A percentile compares a stretch with the other conserved stretches of the same genome.
Conservation (phyloP, 805 yeast species). For the Maudiozyma serrabonitensis region DNA sequence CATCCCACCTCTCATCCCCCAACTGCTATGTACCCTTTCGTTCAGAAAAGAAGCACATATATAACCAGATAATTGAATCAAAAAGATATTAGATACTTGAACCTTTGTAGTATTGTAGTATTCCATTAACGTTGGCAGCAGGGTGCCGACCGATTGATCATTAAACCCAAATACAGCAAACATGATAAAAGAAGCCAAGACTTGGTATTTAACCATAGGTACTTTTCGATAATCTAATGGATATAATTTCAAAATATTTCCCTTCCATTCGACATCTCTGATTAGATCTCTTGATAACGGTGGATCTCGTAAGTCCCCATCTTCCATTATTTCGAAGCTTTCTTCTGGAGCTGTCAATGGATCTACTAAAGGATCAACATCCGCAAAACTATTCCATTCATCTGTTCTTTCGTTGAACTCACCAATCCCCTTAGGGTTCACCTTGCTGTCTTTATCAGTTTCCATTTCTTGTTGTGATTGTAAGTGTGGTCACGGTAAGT, state of each 20-base stretch:
- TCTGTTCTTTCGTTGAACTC: neutral
- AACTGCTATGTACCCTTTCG: conserved; percentile 18
- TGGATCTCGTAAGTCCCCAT: neutral
- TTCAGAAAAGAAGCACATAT: conserved; percentile 23
- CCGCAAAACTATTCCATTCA: neutral
- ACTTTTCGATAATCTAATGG: conserved; percentile 21
- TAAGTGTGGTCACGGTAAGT: too few species aligned
- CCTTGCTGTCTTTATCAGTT: too few species aligned
- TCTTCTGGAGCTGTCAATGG: neutral
- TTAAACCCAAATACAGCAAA: conserved; percentile 28
- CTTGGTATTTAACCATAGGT: conserved; percentile 21
- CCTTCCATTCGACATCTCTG: conserved; percentile 21
- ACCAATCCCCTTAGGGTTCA: too few species aligned
- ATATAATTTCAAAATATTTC: conserved; percentile 16
- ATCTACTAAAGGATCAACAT: neutral
- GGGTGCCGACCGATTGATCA: conserved; percentile 28
- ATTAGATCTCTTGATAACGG: neutral
- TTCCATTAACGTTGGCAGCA: conserved; percentile 24
- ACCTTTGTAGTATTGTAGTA: conserved; percentile 20
- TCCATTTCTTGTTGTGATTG: too few species aligned
- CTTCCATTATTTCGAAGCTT: neutral
- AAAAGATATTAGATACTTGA: conserved; percentile 23
- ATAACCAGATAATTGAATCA: conserved; percentile 26
- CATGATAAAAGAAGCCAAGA: conserved; percentile 21
- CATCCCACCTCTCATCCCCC: conserved; percentile 27